Conservation (phyloP, 768 basidiomycete genomes). For the Thelephora ganbajun region DNA sequence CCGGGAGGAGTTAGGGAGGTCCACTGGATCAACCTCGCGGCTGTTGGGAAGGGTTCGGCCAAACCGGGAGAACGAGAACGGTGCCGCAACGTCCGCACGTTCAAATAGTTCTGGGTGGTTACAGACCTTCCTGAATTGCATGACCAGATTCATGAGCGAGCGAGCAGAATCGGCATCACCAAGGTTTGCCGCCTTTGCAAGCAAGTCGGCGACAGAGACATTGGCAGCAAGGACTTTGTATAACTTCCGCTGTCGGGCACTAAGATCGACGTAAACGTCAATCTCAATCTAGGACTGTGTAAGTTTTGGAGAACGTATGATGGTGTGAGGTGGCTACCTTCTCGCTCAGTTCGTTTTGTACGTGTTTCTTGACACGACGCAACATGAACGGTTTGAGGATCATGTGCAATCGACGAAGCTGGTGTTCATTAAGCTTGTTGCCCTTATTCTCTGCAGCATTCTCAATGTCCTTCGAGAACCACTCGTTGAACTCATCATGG, state of each 20-base stretch:
- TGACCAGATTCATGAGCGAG: constrained; percentile 96
- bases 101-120: constrained; percentile 98
- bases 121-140: constrained; percentile 99
- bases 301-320: neutral
- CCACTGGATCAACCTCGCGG: constrained; percentile 78
- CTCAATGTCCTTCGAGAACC: constrained; percentile 99
- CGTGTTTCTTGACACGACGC: constrained; percentile 90
- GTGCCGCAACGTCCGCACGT: constrained; percentile 87
- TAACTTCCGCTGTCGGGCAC: constrained; percentile 79
- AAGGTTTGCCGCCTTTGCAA: constrained; percentile 85
- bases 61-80: constrained; percentile 79
- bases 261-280: constrained; percentile 89
- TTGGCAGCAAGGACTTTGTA: constrained; percentile 86
- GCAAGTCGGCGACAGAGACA: constrained; percentile 86
- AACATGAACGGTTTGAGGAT: constrained; percentile 99
- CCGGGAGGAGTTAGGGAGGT: constrained; percentile 72
- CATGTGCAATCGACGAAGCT: constrained; percentile 91
- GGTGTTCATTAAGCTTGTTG: constrained; percentile 86
- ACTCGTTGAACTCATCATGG: constrained; percentile 98
- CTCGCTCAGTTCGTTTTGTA: constrained; percentile 98
- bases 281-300: constrained; percentile 64
- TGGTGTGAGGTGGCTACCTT: constrained; percentile 48
- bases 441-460: constrained; percentile 87
- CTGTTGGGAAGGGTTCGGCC: constrained; percentile 58
- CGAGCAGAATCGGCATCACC: constrained; percentile 86